Evolutionary conservation across 306 rosid genomes (phyloP).

Genomic region (Trichosanthes cucumerina): DNA sequence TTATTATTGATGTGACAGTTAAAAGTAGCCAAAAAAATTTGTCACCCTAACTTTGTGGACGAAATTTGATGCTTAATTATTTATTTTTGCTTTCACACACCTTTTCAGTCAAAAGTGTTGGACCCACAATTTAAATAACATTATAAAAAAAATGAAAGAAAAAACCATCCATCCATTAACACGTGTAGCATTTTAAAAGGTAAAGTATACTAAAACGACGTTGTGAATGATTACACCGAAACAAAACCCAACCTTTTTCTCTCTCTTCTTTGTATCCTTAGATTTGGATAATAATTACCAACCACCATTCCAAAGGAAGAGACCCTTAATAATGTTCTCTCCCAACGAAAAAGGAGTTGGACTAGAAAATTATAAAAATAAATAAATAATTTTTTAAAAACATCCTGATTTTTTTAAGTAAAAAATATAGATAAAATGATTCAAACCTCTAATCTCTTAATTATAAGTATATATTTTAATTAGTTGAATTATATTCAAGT

Average conservation of each 20-base stretch:
- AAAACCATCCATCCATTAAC: background rate
- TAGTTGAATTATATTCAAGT: too few species aligned
- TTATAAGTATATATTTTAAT: too few species aligned
- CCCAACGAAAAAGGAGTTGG: background rate
- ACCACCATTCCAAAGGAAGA: background rate
- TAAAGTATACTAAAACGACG: background rate
- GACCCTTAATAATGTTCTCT: background rate
- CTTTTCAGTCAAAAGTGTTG: background rate
- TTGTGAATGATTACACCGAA: background rate
- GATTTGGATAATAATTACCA: background rate
- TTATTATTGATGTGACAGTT: background rate
- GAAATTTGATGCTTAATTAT: background rate
- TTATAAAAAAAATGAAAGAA: background rate
- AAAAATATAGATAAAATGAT: too few species aligned
- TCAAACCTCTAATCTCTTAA: too few species aligned
- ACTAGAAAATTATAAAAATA: too few species aligned
- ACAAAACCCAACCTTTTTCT: background rate
- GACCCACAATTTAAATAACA: background rate
- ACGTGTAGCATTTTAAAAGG: background rate
- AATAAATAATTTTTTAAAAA: too few species aligned
- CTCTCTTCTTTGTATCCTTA: background rate
- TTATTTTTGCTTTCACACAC: background rate
- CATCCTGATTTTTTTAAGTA: too few species aligned
- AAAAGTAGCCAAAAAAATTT: background rate
- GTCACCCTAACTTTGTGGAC: background rate